phyloP scores from a whole-genome alignment of 2,329 filamentous ascomycete genomes.

The Cytospora leucostoma region DNA sequence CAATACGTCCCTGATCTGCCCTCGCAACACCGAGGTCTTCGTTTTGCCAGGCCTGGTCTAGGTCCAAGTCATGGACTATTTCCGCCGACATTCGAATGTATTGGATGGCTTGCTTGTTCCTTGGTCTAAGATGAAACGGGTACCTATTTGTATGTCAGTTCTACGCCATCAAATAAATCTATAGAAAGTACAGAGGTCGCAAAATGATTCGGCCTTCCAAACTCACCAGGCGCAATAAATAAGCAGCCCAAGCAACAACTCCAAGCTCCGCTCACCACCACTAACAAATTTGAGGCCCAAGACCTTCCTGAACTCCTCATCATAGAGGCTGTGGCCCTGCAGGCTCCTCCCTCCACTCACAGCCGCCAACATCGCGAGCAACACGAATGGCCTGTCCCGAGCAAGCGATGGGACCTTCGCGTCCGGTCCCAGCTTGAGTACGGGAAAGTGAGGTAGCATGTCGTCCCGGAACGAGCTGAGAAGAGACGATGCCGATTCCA shows the following conservation, averaged over 20 bases:
- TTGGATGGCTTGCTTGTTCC: slow-evolving; percentile 50
- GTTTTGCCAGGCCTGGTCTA: slow-evolving; percentile 44
- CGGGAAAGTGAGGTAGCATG: slow-evolving; percentile 49
- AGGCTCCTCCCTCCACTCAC: slow-evolving; percentile 49
- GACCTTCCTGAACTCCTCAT: slow-evolving; percentile 59
- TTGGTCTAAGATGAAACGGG: slow-evolving; percentile 56
- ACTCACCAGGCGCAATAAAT: slow-evolving; percentile 59
- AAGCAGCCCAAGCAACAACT: slow-evolving; percentile 58
- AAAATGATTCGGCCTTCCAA: slow-evolving; percentile 13
- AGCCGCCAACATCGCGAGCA: slow-evolving; percentile 55
- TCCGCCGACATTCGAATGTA: slow-evolving; percentile 56
- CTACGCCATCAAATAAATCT: too few species aligned
- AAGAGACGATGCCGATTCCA: slow-evolving; percentile 52
- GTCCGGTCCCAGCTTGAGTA: slow-evolving; percentile 43
- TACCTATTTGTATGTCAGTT: slow-evolving; percentile 43
- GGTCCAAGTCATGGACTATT: slow-evolving; percentile 50
- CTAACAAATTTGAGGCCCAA: slow-evolving; percentile 59
- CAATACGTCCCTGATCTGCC: slow-evolving; percentile 38
- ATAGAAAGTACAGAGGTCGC: not conserved
- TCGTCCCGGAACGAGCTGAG: slow-evolving; percentile 44
- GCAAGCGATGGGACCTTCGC: slow-evolving; percentile 48
- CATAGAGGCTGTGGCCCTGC: slow-evolving; percentile 55
- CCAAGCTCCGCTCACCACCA: slow-evolving; percentile 57
- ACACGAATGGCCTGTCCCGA: slow-evolving; percentile 51
- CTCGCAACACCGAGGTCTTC: slow-evolving; percentile 30